Evolutionary conservation across 495 filamentous ascomycete genomes (phyloP), one percentile per base, ranked within the genome.

Genomic region (Chaetomidium leptoderma): DNA sequence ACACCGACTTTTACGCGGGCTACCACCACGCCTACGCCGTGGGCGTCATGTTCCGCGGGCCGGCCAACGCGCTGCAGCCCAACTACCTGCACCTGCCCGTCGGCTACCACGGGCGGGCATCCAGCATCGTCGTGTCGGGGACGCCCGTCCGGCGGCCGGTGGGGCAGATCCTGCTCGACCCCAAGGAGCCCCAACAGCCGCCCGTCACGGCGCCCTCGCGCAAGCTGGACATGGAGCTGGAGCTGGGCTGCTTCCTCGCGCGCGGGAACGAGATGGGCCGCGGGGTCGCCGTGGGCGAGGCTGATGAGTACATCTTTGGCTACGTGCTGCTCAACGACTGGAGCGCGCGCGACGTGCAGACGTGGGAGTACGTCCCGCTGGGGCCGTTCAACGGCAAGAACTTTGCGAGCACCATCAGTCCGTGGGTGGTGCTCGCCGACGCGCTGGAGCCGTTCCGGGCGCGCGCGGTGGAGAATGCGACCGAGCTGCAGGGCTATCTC

Each of bases 1-100:
- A 97, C 72, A 95, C 92, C 13, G 92, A 97, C 73, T 97, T 97
- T 76, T 97, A 90, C 73, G 92, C 88, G n/a, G 92, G 92, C 26
- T 72, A 85, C 51, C 85, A 96, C 66, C 92, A 97, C 72, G 92
- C 92, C 37, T 87, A 83, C 74, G 87, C 88, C 54, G 80, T 87
- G n/a, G 86, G 90, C 1, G 78, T 79, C 23, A 75, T 97, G 51
- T 93, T 96, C 76, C 85, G 92, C n/a, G 91, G 90, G 0, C 79
- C 83, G 0, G 78, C 84, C 32, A 87, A 89, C 58, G 90, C 91
- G 0, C 75, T 97, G 17, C 89, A 95, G 71, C 85, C 87, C 24
- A 97, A 96, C 70, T 97, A 97, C 74, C 88, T 78, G 57, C 89
- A 95, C 60, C 78, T 97, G 3, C 92, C 92, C 0, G 88, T 97